Evolutionary conservation across 805 yeast genomes (phyloP), one percentile per base, ranked within the genome.

Genomic region (Wickerhamiella alocasiicola): DNA sequence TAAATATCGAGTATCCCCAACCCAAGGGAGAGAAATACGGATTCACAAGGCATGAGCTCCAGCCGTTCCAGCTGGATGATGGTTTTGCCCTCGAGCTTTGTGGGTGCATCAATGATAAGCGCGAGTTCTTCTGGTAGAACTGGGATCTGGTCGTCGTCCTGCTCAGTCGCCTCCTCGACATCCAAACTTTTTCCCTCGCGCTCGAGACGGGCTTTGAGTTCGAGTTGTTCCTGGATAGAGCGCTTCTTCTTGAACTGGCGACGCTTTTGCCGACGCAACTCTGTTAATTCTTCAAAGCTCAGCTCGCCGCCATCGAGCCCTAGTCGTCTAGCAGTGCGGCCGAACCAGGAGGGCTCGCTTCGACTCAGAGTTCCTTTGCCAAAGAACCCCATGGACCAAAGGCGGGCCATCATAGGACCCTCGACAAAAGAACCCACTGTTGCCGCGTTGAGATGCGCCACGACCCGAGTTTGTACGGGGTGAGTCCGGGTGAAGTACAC

Each of bases 341-440:
- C 65, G 33, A 55, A 59, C 96, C 97, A 91, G 0, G 95, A 74
- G 0, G 98, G 95, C 55, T 91, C 96, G 43, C 94, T 80, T 47
- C 98, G 66, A 26, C 95, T 81, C 33, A 85, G 62, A 2, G 73
- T 71, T 2, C 97, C 98, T 54, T 88, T 91, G 5, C 98, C 98
- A 55, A 84, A 91, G 55, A 85, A 91, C 1, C 98, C 98, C 49
- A 70, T 70, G 13, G 66, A 60, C 97, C 97, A 91, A 2, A 91
- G 61, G 29, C 59, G 59, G 16, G 52, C 49, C 74, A 78, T 77
- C 24, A 68, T 75, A 0, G 53, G 47, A 1, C 57, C 59, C 32
- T 51, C 52, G 9, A 61, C 57, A 12, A 35, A 42, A 3, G 80
- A 69, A 9, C 55, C 52, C 27, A 55, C 41, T 15, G 42, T 50